phyloP scores from a whole-genome alignment of 2,329 filamentous ascomycete genomes.

The Cercospora sp. region DNA sequence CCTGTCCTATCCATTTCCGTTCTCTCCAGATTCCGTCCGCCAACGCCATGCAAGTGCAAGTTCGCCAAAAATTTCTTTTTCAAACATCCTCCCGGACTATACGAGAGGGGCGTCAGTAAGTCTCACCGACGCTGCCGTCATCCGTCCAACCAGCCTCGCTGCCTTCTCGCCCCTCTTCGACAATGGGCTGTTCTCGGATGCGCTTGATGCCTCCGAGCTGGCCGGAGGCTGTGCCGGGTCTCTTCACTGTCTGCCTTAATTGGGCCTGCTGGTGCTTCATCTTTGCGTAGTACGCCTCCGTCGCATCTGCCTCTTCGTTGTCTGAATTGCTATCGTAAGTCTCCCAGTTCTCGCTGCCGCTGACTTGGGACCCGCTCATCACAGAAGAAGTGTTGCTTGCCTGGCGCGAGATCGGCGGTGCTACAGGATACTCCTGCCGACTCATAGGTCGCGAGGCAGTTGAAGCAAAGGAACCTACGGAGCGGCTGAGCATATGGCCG shows the following conservation, averaged over 20 bases:
- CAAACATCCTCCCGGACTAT: neutral
- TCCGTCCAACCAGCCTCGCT: conserved; percentile 42
- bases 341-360: conserved; percentile 93
- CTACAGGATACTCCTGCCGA: conserved; percentile 30
- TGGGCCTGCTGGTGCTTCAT: conserved; percentile 55
- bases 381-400: conserved; percentile 39
- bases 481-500: conserved; percentile 20
- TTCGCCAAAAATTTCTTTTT: neutral
- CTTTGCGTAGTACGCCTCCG: conserved; percentile 78
- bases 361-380: conserved; percentile 32
- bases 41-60: conserved; percentile 6
- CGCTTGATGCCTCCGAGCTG: conserved; percentile 30
- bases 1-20: conserved; percentile 2
- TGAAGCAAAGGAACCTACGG: conserved; percentile 31
- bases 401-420: conserved; percentile 37
- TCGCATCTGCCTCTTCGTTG: conserved; percentile 60
- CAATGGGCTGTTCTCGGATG: conserved; percentile 31
- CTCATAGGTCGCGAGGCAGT: conserved; percentile 33
- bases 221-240: conserved; percentile 16
- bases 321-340: conserved; percentile 72
- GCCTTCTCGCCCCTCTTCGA: conserved; percentile 34
- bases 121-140: conserved; percentile 38
- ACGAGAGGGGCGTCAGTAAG: conserved; percentile 32
- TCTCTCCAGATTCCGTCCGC: conserved; percentile 6
- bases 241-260: conserved; percentile 48